Conservation (phyloP, 1,139 yeast species). For the Arxiozyma heterogenica region DNA sequence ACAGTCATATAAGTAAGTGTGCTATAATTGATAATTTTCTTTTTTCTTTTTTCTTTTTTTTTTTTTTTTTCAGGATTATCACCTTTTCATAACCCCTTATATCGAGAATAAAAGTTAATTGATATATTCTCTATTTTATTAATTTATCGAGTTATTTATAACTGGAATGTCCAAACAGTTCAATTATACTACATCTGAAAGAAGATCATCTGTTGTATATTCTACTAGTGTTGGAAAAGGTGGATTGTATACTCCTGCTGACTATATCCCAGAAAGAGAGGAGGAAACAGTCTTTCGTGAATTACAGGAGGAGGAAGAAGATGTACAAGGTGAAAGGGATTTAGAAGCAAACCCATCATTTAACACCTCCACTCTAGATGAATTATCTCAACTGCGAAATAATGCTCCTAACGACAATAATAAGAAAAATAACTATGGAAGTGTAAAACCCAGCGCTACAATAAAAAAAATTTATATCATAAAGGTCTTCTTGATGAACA, state of each 20-base stretch:
- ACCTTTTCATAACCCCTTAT: background rate
- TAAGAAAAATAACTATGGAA: conserved; percentile 1
- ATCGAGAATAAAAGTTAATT: no score
- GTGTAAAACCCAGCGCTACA: background rate
- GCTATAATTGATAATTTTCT: no score
- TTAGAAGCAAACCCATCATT: conserved; percentile 7
- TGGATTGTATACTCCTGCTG: conserved; percentile 27
- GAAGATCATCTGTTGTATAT: conserved; percentile 27
- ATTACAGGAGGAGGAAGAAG: conserved; percentile 7
- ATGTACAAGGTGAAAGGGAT: background rate
- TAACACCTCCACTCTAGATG: background rate
- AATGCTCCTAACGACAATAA: background rate
- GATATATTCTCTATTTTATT: no score
- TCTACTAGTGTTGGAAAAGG: conserved; percentile 29
- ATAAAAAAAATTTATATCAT: conserved; percentile 10
- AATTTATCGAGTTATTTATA: background rate
- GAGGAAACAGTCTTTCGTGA: conserved; percentile 12
- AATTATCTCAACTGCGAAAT: background rate
- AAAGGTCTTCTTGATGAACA: conserved; percentile 25
- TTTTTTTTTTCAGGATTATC: no score
- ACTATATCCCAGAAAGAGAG: conserved; percentile 20
- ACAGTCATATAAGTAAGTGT: no score
- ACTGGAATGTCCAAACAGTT: conserved; percentile 21
- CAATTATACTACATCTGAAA: conserved; percentile 22
- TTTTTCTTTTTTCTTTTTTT: no score